Evolutionary conservation across 2,329 filamentous ascomycete genomes (phyloP).

Genomic region (Pleurostoma richardsiae): DNA sequence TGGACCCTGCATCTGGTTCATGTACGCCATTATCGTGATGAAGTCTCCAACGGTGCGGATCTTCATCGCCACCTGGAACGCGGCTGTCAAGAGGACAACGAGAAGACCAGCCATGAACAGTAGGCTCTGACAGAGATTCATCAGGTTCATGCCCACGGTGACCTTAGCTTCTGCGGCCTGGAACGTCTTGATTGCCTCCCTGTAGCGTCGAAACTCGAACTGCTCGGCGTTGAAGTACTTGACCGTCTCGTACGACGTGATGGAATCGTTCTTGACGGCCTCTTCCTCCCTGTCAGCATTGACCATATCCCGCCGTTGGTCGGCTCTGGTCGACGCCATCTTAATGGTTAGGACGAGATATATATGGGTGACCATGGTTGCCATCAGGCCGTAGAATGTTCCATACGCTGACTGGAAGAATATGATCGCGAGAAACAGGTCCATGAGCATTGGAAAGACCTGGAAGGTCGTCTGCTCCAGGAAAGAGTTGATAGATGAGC

Average conservation of each 20-base stretch:
- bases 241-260: slow-evolving; percentile 96
- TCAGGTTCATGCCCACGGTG: slow-evolving; percentile 68
- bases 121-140: slow-evolving; percentile 77
- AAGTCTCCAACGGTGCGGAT: slow-evolving; percentile 65
- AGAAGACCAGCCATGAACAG: slow-evolving; percentile 76
- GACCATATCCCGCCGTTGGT: slow-evolving; percentile 88
- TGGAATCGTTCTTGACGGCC: slow-evolving; percentile 96
- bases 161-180: slow-evolving; percentile 73
- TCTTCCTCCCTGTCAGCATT: slow-evolving; percentile 94
- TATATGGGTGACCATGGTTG: slow-evolving; percentile 86
- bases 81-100: slow-evolving; percentile 66
- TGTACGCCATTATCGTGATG: slow-evolving; percentile 68
- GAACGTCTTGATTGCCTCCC: slow-evolving; percentile 63
- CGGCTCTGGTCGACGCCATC: slow-evolving; percentile 88
- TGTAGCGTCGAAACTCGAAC: slow-evolving; percentile 72
- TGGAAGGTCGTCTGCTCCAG: slow-evolving; percentile 95
- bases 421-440: slow-evolving; percentile 77
- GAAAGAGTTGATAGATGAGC: slow-evolving; percentile 92
- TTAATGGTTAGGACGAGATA: slow-evolving; percentile 96
- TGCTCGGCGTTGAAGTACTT: slow-evolving; percentile 86
- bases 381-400: slow-evolving; percentile 83
- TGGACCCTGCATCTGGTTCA: slow-evolving; percentile 74
- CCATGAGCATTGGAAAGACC: slow-evolving; percentile 89
- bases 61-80: slow-evolving; percentile 69
- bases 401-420: slow-evolving; percentile 79